phyloP scores from a whole-genome alignment of 2,329 filamentous ascomycete species.

The Ascochyta lentis region DNA sequence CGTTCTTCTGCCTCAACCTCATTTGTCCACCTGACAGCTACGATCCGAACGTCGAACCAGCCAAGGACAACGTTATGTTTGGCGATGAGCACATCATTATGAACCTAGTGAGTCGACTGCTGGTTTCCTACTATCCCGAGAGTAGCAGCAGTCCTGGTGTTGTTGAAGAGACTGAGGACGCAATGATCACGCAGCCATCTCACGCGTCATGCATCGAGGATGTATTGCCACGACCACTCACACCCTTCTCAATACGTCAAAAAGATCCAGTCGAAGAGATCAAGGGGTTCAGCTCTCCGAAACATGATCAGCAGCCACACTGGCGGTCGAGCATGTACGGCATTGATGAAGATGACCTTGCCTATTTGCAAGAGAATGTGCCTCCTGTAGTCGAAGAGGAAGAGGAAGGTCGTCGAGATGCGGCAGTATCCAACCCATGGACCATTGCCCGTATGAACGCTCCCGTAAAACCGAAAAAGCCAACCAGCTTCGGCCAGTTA shows the following conservation, averaged over 20 bases:
- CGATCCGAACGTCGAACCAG: conserved; percentile 73
- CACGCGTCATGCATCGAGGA: background rate
- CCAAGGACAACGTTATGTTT: conserved; percentile 76
- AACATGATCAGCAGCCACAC: background rate
- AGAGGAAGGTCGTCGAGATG: conserved; percentile 41
- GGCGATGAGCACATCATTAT: conserved; percentile 60
- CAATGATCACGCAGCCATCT: conserved; percentile 4
- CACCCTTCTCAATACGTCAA: conserved; percentile 2
- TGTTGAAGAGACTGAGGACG: background rate
- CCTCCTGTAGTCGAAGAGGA: conserved; percentile 32
- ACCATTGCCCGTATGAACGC: conserved; percentile 57
- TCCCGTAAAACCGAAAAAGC: conserved; percentile 24
- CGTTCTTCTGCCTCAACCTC: conserved; percentile 71
- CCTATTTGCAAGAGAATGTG: conserved; percentile 25
- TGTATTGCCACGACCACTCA: background rate
- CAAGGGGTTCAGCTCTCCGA: background rate
- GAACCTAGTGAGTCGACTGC: conserved; percentile 52
- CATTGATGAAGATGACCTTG: conserved; percentile 46
- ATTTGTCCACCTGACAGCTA: conserved; percentile 68
- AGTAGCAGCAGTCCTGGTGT: conserved; percentile 11
- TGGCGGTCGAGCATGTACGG: conserved; percentile 51
- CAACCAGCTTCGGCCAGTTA: conserved; percentile 25
- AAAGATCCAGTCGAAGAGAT: background rate
- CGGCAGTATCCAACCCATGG: conserved; percentile 56
- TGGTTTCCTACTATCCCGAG: conserved; percentile 49